Conservation (phyloP, 192 early-diverging fungal genomes). For the Nowakowskiella sp. region DNA sequence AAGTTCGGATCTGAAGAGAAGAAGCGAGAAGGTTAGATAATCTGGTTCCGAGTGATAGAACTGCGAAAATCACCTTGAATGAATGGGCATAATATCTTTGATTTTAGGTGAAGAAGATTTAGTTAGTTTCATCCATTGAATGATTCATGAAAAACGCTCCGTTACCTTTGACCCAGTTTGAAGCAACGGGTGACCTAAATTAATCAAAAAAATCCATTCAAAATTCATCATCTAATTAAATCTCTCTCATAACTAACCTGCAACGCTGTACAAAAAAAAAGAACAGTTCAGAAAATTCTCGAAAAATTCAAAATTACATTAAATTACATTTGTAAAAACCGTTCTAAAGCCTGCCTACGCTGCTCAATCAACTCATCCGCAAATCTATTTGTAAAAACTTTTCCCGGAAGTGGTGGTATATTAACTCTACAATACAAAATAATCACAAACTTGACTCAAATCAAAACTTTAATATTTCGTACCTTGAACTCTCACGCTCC, state of each 20-base stretch:
- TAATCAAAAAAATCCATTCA: constrained; percentile 34
- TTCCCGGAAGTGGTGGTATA: constrained; percentile 91
- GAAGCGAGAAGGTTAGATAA: no score
- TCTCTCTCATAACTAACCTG: constrained; percentile 14
- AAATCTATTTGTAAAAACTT: constrained; percentile 93
- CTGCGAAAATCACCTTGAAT: no score
- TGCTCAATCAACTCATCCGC: constrained; percentile 92
- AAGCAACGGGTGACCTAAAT: constrained; percentile 90
- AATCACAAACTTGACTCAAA: background rate
- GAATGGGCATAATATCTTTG: no score
- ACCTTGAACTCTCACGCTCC: constrained; percentile 74
- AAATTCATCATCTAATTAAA: background rate
- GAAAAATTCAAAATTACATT: background rate
- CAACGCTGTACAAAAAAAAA: constrained; percentile 25
- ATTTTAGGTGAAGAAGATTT: no score
- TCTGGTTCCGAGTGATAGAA: no score
- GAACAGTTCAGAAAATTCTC: background rate
- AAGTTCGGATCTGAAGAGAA: no score
- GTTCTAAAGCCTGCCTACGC: constrained; percentile 80
- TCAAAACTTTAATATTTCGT: background rate
- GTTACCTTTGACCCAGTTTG: constrained; percentile 95
- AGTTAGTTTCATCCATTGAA: no score
- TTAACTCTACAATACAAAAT: constrained; percentile 57
- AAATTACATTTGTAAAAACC: constrained; percentile 90
- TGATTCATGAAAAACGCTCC: no score